Conservation (phyloP, 139 green algal genomes). For the Haematococcus sp. region DNA sequence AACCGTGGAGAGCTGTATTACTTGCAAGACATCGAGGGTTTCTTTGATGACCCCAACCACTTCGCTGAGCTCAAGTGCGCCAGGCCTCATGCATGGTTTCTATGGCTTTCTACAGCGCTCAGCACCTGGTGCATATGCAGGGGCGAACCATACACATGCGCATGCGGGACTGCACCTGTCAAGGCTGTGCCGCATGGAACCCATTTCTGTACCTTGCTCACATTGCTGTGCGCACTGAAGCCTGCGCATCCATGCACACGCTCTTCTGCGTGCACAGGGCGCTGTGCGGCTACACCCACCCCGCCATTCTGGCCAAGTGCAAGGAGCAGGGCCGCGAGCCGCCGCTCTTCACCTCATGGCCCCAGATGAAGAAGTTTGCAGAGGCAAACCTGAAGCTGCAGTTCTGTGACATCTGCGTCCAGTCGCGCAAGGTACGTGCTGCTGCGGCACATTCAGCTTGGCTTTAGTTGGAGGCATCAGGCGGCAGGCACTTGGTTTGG, state of each 20-base stretch:
- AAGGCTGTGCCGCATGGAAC: no score
- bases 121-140: no score
- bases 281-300: slow-evolving; percentile 80
- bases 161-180: no score
- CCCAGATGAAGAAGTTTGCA: slow-evolving; percentile 70
- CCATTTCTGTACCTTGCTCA: no score
- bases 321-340: neutral
- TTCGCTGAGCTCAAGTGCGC: slow-evolving; percentile 67
- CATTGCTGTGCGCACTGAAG: no score
- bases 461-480: neutral
- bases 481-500: no score
- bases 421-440: slow-evolving; percentile 72
- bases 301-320: slow-evolving; percentile 34
- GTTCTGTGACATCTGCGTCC: slow-evolving; percentile 93
- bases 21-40: slow-evolving; percentile 68
- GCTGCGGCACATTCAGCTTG: neutral
- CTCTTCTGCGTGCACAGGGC: slow-evolving; percentile 27
- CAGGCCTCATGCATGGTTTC: neutral
- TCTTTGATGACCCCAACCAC: slow-evolving; percentile 88
- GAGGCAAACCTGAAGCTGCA: slow-evolving; percentile 49
- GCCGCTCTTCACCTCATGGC: slow-evolving; percentile 50
- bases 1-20: slow-evolving; percentile 42
- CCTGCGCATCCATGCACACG: neutral
- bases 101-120: no score
- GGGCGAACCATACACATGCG: no score